A percentile compares a stretch with the other conserved stretches of the same genome.
phyloP scores from a whole-genome alignment of 148 eudicot genomes.

The Spergularia marina region DNA sequence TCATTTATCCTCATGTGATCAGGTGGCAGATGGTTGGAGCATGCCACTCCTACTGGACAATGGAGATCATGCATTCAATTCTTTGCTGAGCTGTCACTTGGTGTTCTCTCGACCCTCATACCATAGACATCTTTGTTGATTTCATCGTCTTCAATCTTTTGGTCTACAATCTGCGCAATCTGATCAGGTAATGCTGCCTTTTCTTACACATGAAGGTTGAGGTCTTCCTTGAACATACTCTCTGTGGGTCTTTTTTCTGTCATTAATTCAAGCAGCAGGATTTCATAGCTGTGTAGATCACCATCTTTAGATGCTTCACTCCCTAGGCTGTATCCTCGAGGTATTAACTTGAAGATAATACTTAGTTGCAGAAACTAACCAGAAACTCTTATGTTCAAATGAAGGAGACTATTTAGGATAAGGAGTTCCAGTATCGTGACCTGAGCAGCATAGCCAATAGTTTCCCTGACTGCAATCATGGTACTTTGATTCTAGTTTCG shows the following conservation, averaged over 20 bases:
- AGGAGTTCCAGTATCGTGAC: background rate
- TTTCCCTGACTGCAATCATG: slow-evolving; percentile 27
- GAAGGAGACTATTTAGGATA: background rate
- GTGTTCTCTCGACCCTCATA: background rate
- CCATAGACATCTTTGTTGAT: background rate
- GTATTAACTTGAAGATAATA: background rate
- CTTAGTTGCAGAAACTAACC: background rate
- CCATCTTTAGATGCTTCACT: background rate
- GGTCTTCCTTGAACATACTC: slow-evolving; percentile 1
- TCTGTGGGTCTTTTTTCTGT: slow-evolving; percentile 10
- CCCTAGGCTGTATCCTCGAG: slow-evolving; percentile 11
- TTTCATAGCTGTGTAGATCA: slow-evolving; percentile 22
- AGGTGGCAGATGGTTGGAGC: slow-evolving; percentile 12
- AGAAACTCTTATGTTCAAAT: background rate
- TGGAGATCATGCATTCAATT: slow-evolving; percentile 5
- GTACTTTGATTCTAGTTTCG: slow-evolving; percentile 19
- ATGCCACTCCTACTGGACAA: slow-evolving; percentile 17
- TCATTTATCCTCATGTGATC: slow-evolving; percentile 8
- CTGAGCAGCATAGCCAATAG: slow-evolving; percentile 36
- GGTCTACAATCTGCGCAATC: slow-evolving; percentile 20
- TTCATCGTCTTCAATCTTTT: background rate
- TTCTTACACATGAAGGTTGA: slow-evolving; percentile 18
- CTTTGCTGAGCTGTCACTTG: background rate
- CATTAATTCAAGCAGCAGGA: slow-evolving; percentile 19
- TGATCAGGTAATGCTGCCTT: slow-evolving; percentile 18